Percentiles rank a stretch among this genome's conserved stretches.
Evolutionary conservation across 2,329 filamentous ascomycete species (phyloP).

Genomic region (Pseudocercospora ulei): DNA sequence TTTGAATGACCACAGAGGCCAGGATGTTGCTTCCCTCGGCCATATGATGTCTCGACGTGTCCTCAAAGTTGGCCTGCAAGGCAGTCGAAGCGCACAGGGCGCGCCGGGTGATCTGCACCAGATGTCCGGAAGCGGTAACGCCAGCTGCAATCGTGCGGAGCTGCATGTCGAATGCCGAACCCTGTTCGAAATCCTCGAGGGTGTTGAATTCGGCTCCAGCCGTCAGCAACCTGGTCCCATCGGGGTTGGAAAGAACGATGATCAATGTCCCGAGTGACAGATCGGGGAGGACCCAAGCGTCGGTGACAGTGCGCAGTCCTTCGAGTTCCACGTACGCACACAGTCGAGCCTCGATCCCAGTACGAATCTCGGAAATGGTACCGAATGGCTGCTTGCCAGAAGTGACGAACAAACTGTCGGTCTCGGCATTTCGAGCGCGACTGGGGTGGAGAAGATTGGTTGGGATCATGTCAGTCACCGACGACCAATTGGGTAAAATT

Average conservation of each 20-base stretch:
- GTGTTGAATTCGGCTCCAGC: conserved; percentile 18
- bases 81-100: conserved; percentile 22
- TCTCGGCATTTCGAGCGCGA: conserved; percentile 17
- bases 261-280: conserved; percentile 30
- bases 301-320: conserved; percentile 25
- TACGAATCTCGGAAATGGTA: conserved; percentile 38
- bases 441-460: conserved; percentile 25
- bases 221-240: conserved; percentile 22
- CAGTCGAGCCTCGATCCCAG: conserved; percentile 37
- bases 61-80: conserved; percentile 27
- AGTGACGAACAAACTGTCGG: conserved; percentile 34
- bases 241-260: conserved; percentile 34
- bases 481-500: conserved; percentile 53
- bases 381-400: conserved; percentile 41
- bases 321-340: conserved; percentile 23
- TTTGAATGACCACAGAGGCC: conserved; percentile 24
- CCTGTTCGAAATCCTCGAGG: conserved; percentile 17
- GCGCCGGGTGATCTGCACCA: conserved; percentile 29
- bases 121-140: conserved; percentile 16
- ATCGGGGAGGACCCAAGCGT: conserved; percentile 36
- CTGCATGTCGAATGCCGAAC: conserved; percentile 23
- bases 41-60: conserved; percentile 17
- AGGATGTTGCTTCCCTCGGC: conserved; percentile 18
- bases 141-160: conserved; percentile 26
- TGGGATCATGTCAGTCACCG: conserved; percentile 43